These are phyloP conservation scores for Tetraselmis striata DNA, from an alignment of 139 green algal species.

Conservation along the genomic window DNA sequence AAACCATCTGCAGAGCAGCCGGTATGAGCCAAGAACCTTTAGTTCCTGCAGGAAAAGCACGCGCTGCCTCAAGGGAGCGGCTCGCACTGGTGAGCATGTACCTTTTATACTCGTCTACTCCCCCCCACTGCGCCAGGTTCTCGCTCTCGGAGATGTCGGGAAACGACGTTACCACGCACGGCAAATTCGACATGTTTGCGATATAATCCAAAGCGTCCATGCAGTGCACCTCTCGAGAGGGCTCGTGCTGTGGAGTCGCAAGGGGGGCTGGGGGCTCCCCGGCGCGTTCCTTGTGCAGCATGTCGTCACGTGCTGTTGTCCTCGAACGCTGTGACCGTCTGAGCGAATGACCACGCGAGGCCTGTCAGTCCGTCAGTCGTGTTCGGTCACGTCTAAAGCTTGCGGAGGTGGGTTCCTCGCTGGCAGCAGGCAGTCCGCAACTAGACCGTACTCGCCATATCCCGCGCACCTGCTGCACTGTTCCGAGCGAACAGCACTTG, in stretches of 20 bases:
- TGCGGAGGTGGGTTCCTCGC: neutral
- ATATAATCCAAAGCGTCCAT: neutral
- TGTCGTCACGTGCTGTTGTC: neutral
- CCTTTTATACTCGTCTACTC: neutral
- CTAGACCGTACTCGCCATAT: too few species aligned
- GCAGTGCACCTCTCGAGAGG: neutral
- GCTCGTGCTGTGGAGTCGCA: too few species aligned
- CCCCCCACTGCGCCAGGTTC: neutral
- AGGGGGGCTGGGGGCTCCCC: too few species aligned
- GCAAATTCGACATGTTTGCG: neutral
- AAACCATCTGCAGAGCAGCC: neutral
- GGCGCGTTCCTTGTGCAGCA: neutral
- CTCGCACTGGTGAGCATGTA: too few species aligned
- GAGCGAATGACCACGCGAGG: neutral
- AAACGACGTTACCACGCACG: neutral
- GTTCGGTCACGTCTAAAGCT: neutral
- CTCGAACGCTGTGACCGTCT: neutral
- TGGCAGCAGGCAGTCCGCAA: too few species aligned
- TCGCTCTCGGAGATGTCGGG: neutral
- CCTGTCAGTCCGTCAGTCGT: neutral
- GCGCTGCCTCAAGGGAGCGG: too few species aligned
- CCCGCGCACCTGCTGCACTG: too few species aligned
- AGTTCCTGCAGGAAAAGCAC: neutral
- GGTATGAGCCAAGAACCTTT: neutral
- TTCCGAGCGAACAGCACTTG: too few species aligned